Evolutionary conservation across 805 yeast species (phyloP), one percentile per base, ranked within the genome.

Genomic region (Yamadazyma takamatsuzukensis): DNA sequence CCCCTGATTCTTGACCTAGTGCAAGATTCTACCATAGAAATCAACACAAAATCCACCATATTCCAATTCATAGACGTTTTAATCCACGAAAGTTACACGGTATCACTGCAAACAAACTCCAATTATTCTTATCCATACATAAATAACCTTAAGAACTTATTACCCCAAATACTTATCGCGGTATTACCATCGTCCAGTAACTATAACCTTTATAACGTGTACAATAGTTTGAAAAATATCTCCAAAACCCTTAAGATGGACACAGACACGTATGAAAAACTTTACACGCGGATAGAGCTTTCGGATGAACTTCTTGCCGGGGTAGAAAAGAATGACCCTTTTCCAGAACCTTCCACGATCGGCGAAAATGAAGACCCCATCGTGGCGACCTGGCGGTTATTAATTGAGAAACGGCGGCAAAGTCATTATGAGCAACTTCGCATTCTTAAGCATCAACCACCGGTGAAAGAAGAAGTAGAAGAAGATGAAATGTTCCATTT

Each of bases 31-130:
- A 51, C 51, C 17, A 60, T 73, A 11, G 78, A 77, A 59, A 46
- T 84, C 27, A 83, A 84, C 48, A 59, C 71, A 25, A 68, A 84
- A 38, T 66, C 84, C 26, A 83, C 80, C 41, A 68, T 84, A 6
- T 68, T 85, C 37, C 84, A 77, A 49, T 79, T 84, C 45, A 51
- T 86, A 4, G 90, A 84, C 39, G 71, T 76, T n/a, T 54, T 84
- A 22, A 61, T 76, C 2, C 44, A 56, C 14, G 65, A 64, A 15
- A 56, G 72, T 15, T 54, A 53, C 22, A 43, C 48, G 21, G 48
- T 53, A 9, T 59, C 66, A 10, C 59, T 52, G 34, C 66, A 59
- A 30, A 54, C 59, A 8, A 60, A 58, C 37, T 36, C 43, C 16
- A 37, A 43, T 21, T 61, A 54, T 36, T 54, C 58, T 31, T 62